These are phyloP conservation scores for Farysia itapuensis DNA, from an alignment of 1,284 basidiomycete species.

Conservation along the genomic window DNA sequence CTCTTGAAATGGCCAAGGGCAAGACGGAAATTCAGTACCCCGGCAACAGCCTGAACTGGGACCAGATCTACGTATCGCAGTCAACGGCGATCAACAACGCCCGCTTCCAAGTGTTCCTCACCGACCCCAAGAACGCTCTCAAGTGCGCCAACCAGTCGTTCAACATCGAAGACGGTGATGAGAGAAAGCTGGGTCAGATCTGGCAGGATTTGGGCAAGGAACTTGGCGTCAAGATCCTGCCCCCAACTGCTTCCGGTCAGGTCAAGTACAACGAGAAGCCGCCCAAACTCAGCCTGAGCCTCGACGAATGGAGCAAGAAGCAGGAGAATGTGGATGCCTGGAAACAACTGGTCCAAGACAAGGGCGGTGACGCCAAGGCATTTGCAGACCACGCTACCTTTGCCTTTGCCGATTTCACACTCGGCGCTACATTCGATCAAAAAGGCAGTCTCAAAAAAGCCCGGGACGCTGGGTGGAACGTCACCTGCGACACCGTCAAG, in stretches of 20 bases:
- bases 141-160: constrained; percentile 34
- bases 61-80: constrained; percentile 25
- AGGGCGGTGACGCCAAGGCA: constrained; percentile 20
- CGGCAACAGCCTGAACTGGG: constrained; percentile 34
- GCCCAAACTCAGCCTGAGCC: constrained; percentile 18
- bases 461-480: constrained; percentile 18
- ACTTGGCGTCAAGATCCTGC: constrained; percentile 13
- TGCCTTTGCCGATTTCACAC: constrained; percentile 31
- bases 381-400: constrained; percentile 28
- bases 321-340: constrained; percentile 22
- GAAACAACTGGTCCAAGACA: constrained; percentile 23
- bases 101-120: constrained; percentile 30
- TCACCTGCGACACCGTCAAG: constrained; percentile 29
- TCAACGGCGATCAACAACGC: constrained; percentile 35
- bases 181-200: constrained; percentile 21
- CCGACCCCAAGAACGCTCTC: constrained; percentile 15
- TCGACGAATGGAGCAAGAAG: constrained; percentile 26
- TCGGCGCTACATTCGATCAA: constrained; percentile 33
- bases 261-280: constrained; percentile 22
- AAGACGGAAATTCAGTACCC: constrained; percentile 26
- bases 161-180: constrained; percentile 36
- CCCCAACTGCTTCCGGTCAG: constrained; percentile 9
- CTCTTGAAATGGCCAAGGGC: constrained; percentile 30
- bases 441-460: constrained; percentile 27
- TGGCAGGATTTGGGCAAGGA: constrained; percentile 29